A percentile compares a stretch with the other conserved stretches of the same genome.
Evolutionary conservation across 2,329 filamentous ascomycete species (phyloP).

Genomic region (Pseudomassariella vexata): DNA sequence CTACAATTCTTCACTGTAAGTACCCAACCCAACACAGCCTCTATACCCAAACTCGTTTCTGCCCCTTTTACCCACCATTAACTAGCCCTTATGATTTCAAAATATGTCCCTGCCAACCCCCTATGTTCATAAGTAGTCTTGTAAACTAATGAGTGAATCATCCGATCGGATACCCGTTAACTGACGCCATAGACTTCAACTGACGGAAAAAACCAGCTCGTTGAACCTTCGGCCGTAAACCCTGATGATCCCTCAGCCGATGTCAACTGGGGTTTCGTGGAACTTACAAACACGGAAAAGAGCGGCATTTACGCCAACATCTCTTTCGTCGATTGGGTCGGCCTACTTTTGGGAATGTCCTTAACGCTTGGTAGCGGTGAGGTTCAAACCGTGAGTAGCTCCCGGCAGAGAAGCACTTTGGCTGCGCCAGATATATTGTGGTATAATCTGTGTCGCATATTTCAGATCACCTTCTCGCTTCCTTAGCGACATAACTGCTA

Average conservation of each 20-base stretch:
- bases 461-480: not conserved
- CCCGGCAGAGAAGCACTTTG: not conserved
- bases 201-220: conserved; percentile 27
- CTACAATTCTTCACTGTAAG: conserved; percentile 32
- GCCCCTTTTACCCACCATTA: too few relatives aligned
- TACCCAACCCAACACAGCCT: too few relatives aligned
- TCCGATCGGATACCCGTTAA: not conserved
- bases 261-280: conserved; percentile 44
- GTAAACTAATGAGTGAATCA: not conserved
- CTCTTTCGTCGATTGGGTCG: conserved; percentile 45
- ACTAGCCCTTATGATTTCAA: too few relatives aligned
- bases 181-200: too few relatives aligned
- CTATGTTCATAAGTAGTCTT: not conserved
- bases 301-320: conserved; percentile 40
- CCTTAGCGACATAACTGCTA: too few relatives aligned
- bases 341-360: conserved; percentile 44
- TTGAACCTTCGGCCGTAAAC: conserved; percentile 42
- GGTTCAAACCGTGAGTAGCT: conserved; percentile 23
- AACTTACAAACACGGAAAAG: conserved; percentile 36
- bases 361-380: conserved; percentile 30
- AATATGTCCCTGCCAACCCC: too few relatives aligned
- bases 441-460: not conserved
- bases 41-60: too few relatives aligned
- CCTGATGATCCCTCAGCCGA: conserved; percentile 34
- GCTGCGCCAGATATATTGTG: not conserved